Evolutionary conservation across 2,329 filamentous ascomycete species (phyloP).

Genomic region (Xylaria sp.): DNA sequence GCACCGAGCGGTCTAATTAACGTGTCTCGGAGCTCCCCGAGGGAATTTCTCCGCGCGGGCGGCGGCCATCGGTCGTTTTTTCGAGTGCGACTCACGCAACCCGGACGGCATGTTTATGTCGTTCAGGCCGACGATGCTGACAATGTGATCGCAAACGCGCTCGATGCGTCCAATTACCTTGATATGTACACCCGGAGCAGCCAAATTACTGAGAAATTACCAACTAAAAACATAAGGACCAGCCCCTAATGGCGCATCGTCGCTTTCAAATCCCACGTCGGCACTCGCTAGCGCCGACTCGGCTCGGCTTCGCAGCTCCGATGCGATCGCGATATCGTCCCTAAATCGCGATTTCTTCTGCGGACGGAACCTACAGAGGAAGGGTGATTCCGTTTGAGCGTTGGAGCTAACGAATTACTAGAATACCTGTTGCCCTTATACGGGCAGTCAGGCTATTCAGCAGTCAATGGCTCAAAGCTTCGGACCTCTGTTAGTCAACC

Average conservation of each 20-base stretch:
- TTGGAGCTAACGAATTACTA: not conserved
- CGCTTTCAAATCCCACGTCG: not conserved
- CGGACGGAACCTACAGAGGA: too few relatives aligned
- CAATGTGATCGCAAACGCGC: not conserved
- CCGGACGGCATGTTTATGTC: not conserved
- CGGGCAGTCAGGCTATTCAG: too few relatives aligned
- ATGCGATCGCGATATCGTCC: not conserved
- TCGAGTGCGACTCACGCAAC: slow-evolving; percentile 3
- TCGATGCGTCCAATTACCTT: not conserved
- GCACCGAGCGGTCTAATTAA: not conserved
- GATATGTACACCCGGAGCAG: not conserved
- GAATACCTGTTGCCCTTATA: not conserved
- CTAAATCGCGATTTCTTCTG: not conserved
- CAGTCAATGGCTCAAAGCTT: too few relatives aligned
- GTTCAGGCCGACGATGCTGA: not conserved
- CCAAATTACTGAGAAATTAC: too few relatives aligned
- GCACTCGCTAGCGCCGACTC: not conserved
- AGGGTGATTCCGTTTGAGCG: not conserved
- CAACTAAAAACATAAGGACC: not conserved
- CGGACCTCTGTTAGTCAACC: too few relatives aligned
- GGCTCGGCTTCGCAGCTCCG: not conserved
- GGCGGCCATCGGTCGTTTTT: not conserved
- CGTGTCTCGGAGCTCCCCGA: not conserved
- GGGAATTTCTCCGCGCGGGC: not conserved
- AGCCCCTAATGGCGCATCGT: not conserved